Evolutionary conservation across 805 yeast genomes (phyloP), one percentile per base, ranked within the genome.

Genomic region (Candida verbasci): DNA sequence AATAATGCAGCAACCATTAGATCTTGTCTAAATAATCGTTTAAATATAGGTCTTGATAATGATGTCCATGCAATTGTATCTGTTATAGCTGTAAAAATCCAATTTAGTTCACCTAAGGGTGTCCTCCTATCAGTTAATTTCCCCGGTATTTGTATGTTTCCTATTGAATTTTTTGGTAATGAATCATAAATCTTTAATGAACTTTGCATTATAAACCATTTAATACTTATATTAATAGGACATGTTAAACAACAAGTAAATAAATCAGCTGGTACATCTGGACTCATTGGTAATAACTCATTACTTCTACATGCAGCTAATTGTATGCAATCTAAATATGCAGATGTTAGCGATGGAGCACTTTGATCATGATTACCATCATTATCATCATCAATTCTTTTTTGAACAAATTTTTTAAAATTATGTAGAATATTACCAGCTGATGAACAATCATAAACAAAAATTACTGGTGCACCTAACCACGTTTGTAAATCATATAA

Each of bases 21-120:
- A 56, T 93, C 98, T 57, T 91, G 98, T 55, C 98, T 76, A 52
- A 93, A 93, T 7, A 93, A 66, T 41, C 89, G 74, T 52, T 89
- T 91, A 68, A 93, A 93, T 21, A 93, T 62, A 0, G 94, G 87
- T 42, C 96, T 70, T 3, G 95, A 87, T 24, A 93, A 62, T 2
- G 89, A 77, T 0, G 96, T 86, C 97, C 97, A 93, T 2, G 98
- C 98, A 35, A 93, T 91, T 0, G 97, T 91, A 58, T 93, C 98
- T 3, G 97, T 91, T 26, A 93, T 87, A 2, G 98, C 97, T 1
- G 97, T 93, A 60, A 91, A 93, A 23, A 93, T 91, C 97, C 97
- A 93, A 56, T 87, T 88, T 37, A 93, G 70, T 55, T 93, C 98
- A 24, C 98, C 98, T 29, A 93, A 62, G 1, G 97, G 97, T 0